A percentile compares a stretch with the other conserved stretches of the same genome.
These are phyloP conservation scores for Cornus kousa DNA, from an alignment of 148 eudicot genomes.

Conservation along the genomic window DNA sequence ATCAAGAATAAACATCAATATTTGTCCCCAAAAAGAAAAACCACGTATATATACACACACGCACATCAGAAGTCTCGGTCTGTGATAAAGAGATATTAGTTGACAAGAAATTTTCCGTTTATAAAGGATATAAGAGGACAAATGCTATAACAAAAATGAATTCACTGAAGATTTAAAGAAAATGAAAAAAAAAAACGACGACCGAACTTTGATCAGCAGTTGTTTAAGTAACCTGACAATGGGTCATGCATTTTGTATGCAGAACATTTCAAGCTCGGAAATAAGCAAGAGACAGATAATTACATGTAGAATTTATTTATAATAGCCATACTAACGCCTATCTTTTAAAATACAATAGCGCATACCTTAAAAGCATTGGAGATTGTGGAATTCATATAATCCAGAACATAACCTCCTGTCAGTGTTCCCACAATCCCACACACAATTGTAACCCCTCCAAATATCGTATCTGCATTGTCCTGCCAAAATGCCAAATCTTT, in stretches of 20 bases:
- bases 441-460: conserved; percentile 76
- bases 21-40: too few relatives aligned
- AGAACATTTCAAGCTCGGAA: background rate
- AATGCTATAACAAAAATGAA: background rate
- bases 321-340: background rate
- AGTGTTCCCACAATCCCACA: conserved; percentile 87
- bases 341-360: background rate
- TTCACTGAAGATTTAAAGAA: background rate
- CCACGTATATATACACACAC: too few relatives aligned
- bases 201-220: background rate
- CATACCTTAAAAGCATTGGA: conserved; percentile 91
- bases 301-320: too few relatives aligned
- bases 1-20: too few relatives aligned
- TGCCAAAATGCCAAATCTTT: conserved; percentile 23
- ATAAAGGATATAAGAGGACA: background rate
- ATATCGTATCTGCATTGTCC: conserved; percentile 78
- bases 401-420: conserved; percentile 78
- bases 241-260: background rate
- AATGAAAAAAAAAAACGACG: background rate
- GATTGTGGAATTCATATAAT: conserved; percentile 65
- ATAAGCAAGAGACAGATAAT: background rate
- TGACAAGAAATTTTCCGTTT: too few relatives aligned
- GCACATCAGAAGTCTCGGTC: too few relatives aligned
- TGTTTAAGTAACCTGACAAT: background rate
- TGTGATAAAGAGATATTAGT: too few relatives aligned